Evolutionary conservation across 495 filamentous ascomycete genomes (phyloP), one percentile per base, ranked within the genome.

Genomic region (Penicillium verhagenii): DNA sequence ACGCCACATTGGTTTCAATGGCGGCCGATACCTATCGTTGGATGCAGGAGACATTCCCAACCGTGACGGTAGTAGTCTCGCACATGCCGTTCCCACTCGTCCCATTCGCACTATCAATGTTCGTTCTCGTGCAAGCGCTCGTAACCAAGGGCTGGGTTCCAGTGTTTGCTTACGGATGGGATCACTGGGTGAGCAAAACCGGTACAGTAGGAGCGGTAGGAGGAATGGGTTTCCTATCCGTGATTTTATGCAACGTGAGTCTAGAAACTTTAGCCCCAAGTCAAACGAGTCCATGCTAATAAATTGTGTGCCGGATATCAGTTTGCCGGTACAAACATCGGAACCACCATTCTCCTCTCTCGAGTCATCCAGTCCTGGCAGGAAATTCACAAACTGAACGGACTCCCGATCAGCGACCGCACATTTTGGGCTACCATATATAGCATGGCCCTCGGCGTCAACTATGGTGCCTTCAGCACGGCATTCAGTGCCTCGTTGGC

Each of bases 281-380:
- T 11, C 13, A 1, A 1, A 16, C n/a, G 6, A 1, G 16, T 3
- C 18, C 11, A 6, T 25, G 14, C 28, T 48, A n/a, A 21, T n/a
- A 19, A 23, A 47, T 37, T 13, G 19, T 18, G 46, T 53, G 14
- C 35, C 9, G n/a, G 2, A 29, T 2, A 33, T 6, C 53, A 87
- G 84, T 88, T 87, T 54, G 82, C 84, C 10, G 85, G 85, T 13
- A 87, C 85, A 9, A 87, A 88, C 54, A 88, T 87, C 47, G 85
- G 85, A 16, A 86, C 85, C 1, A 84, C 85, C 4, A 87, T 88
- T 61, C 77, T 87, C 5, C 74, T 87, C 14, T 85, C 78, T 10
- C 81, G 85, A 14, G 75, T 88, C 8, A 80, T 88, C 37, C 85
- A 87, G 54, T 69, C 77, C 0, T 87, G 85, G 85, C 64, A 77